These are phyloP conservation scores for Aspergillus indologenus DNA, from an alignment of 495 filamentous ascomycete species.

Conservation along the genomic window DNA sequence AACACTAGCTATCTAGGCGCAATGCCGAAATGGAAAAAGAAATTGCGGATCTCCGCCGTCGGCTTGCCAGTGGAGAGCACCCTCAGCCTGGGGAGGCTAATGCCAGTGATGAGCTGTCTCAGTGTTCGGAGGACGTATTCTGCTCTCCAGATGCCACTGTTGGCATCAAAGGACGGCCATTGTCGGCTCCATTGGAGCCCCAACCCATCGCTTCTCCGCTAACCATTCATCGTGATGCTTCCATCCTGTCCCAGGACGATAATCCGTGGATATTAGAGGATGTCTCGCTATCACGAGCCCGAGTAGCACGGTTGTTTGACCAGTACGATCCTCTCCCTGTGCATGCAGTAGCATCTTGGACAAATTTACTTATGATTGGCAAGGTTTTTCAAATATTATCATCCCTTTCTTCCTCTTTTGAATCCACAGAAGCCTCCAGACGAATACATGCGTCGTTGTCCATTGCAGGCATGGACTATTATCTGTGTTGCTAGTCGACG, in stretches of 20 bases:
- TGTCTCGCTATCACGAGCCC: slow-evolving; percentile 35
- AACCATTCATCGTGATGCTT: slow-evolving; percentile 37
- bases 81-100: slow-evolving; percentile 27
- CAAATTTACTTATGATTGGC: slow-evolving; percentile 11
- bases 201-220: slow-evolving; percentile 39
- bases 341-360: neutral
- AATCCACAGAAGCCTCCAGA: slow-evolving; percentile 70
- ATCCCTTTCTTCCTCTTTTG: slow-evolving; percentile 81
- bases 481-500: slow-evolving; percentile 77
- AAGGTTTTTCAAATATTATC: slow-evolving; percentile 74
- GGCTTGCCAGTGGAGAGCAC: slow-evolving; percentile 35
- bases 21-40: slow-evolving; percentile 53
- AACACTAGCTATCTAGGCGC: slow-evolving; percentile 30
- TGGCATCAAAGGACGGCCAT: slow-evolving; percentile 28
- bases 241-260: slow-evolving; percentile 42
- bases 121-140: slow-evolving; percentile 41
- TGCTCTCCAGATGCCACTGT: slow-evolving; percentile 31
- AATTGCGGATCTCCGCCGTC: slow-evolving; percentile 47
- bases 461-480: slow-evolving; percentile 83
- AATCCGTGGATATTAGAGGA: slow-evolving; percentile 44
- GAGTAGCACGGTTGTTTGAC: slow-evolving; percentile 43
- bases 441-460: slow-evolving; percentile 69
- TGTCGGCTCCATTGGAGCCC: slow-evolving; percentile 38
- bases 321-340: slow-evolving; percentile 28
- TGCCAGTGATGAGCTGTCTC: slow-evolving; percentile 36